Evolutionary conservation across 257 asterid species (phyloP).

Genomic region (Ehretia macrophylla): DNA sequence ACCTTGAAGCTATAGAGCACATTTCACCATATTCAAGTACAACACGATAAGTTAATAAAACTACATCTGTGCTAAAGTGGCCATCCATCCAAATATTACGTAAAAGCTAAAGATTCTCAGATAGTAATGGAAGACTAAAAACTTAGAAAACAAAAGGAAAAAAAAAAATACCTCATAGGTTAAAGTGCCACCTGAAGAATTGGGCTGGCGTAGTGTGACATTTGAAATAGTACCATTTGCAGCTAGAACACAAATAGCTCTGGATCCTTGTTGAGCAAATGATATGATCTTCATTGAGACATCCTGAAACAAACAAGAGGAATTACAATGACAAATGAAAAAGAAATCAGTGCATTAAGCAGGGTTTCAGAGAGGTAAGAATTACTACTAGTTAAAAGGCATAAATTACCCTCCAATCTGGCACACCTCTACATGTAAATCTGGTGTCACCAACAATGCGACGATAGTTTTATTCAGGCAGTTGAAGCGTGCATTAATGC

Average conservation of each 20-base stretch:
- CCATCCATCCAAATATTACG: background rate
- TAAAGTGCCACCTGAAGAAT: constrained; percentile 88
- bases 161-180: constrained; percentile 69
- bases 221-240: constrained; percentile 85
- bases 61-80: background rate
- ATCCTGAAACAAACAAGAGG: constrained; percentile 44
- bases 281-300: constrained; percentile 79
- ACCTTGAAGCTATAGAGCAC: no score
- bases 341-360: background rate
- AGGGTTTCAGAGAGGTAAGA: no score
- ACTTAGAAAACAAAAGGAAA: background rate
- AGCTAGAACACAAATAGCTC: constrained; percentile 82
- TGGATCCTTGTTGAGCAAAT: constrained; percentile 76
- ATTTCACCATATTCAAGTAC: no score
- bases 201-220: constrained; percentile 84
- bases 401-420: no score
- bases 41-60: no score
- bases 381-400: no score
- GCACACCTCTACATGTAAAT: no score
- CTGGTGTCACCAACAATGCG: no score
- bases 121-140: background rate
- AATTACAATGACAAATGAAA: background rate
- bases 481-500: no score
- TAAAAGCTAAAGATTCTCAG: background rate
- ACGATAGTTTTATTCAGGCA: no score